These are phyloP conservation scores for Reutealis trisperma DNA, from an alignment of 345 rosid species.

Conservation along the genomic window DNA sequence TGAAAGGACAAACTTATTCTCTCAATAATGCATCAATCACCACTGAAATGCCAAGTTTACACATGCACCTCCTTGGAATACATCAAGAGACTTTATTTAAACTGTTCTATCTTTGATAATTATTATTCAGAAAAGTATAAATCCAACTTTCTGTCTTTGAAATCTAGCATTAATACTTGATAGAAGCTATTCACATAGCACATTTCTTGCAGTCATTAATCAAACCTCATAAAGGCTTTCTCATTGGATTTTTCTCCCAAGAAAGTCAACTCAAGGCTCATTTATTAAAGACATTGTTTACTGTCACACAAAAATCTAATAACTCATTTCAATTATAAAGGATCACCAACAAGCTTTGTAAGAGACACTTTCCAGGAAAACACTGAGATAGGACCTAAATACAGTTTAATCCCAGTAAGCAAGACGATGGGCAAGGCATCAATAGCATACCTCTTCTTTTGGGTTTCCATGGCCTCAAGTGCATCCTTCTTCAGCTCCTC, in stretches of 20 bases:
- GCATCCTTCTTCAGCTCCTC: slow-evolving; percentile 92
- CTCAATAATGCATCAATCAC: background rate
- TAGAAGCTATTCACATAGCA: background rate
- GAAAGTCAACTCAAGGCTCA: background rate
- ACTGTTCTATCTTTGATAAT: background rate
- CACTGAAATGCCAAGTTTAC: background rate
- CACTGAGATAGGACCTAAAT: background rate
- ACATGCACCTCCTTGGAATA: too few relatives aligned
- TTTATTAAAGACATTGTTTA: background rate
- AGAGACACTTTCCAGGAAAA: background rate
- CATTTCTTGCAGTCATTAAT: background rate
- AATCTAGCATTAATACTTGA: background rate
- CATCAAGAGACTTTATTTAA: background rate
- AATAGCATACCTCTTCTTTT: slow-evolving; percentile 69
- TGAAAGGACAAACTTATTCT: background rate
- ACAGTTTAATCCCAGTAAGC: background rate
- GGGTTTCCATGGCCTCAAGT: slow-evolving; percentile 91
- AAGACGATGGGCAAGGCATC: background rate
- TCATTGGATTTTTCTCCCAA: background rate
- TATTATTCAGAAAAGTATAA: background rate
- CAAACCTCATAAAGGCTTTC: background rate
- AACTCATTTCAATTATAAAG: background rate
- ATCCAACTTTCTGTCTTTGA: background rate
- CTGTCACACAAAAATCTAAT: background rate
- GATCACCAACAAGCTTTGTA: background rate